Conservation (phyloP, 192 early-diverging fungal genomes). For the Bifiguratus adelaidae region DNA sequence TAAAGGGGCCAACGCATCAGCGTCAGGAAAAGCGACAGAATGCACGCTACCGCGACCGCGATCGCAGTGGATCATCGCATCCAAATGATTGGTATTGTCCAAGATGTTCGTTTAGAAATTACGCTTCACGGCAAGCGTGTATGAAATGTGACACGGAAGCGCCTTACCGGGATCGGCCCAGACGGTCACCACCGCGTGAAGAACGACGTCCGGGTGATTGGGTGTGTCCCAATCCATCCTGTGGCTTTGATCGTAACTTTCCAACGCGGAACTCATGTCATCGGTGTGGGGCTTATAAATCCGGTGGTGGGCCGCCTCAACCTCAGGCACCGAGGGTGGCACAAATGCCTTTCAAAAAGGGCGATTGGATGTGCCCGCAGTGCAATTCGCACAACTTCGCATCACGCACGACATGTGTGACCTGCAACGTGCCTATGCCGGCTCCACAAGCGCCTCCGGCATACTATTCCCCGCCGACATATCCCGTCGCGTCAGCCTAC, state of each 20-base stretch:
- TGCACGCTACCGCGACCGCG: not conserved
- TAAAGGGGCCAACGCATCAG: not conserved
- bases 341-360: conserved; percentile 36
- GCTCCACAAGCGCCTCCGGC: conserved; percentile 3
- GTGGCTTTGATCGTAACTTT: conserved; percentile 54
- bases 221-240: conserved; percentile 46
- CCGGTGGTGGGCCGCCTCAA: conserved; percentile 10
- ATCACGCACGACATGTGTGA: conserved; percentile 52
- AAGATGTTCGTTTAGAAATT: conserved; percentile 62
- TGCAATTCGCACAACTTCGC: conserved; percentile 76
- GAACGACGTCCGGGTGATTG: conserved; percentile 58
- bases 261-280: conserved; percentile 47
- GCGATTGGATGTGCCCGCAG: conserved; percentile 70
- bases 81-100: conserved; percentile 72
- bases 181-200: conserved; percentile 32
- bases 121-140: conserved; percentile 49
- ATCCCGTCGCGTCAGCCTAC: conserved; percentile 12
- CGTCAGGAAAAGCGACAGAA: not conserved
- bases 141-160: conserved; percentile 52
- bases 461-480: conserved; percentile 2
- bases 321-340: not conserved
- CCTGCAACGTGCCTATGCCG: conserved; percentile 38
- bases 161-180: conserved; percentile 18
- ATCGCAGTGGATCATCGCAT: conserved; percentile 8
- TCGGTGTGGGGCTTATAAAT: conserved; percentile 30